phyloP scores from a whole-genome alignment of 352 stramenopile genomes.

The Globisporangium heterothallicum region DNA sequence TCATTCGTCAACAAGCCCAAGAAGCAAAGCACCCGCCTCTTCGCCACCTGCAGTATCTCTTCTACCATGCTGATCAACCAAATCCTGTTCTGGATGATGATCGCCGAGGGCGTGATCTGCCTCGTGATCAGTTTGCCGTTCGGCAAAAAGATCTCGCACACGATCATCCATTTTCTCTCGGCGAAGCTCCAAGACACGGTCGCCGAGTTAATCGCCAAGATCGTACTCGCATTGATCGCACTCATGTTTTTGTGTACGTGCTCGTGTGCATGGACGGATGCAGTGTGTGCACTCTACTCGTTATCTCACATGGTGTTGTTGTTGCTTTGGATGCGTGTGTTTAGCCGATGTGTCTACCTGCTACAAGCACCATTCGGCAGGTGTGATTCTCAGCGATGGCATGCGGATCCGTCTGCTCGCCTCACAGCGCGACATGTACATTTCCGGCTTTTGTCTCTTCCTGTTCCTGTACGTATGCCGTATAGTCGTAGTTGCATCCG shows the following conservation, averaged over 20 bases:
- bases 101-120: slow-evolving; percentile 39
- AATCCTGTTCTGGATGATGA: slow-evolving; percentile 54
- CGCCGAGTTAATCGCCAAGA: slow-evolving; percentile 37
- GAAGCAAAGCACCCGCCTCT: too few species aligned
- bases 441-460: slow-evolving; percentile 81
- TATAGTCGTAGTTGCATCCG: background rate
- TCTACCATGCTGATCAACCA: slow-evolving; percentile 34
- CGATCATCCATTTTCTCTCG: slow-evolving; percentile 57
- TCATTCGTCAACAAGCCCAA: too few species aligned
- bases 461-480: slow-evolving; percentile 48
- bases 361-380: slow-evolving; percentile 63
- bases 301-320: background rate
- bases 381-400: slow-evolving; percentile 56
- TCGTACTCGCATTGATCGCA: slow-evolving; percentile 54
- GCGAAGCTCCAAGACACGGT: slow-evolving; percentile 34
- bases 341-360: slow-evolving; percentile 65
- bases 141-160: slow-evolving; percentile 49
- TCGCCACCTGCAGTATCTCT: background rate
- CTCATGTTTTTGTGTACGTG: slow-evolving; percentile 75
- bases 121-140: slow-evolving; percentile 51
- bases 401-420: slow-evolving; percentile 75
- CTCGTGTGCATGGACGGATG: background rate
- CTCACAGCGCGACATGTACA: slow-evolving; percentile 85
- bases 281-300: too few species aligned
- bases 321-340: background rate